Evolutionary conservation across 2,329 filamentous ascomycete genomes (phyloP).

Genomic region (Basipetospora sp.): DNA sequence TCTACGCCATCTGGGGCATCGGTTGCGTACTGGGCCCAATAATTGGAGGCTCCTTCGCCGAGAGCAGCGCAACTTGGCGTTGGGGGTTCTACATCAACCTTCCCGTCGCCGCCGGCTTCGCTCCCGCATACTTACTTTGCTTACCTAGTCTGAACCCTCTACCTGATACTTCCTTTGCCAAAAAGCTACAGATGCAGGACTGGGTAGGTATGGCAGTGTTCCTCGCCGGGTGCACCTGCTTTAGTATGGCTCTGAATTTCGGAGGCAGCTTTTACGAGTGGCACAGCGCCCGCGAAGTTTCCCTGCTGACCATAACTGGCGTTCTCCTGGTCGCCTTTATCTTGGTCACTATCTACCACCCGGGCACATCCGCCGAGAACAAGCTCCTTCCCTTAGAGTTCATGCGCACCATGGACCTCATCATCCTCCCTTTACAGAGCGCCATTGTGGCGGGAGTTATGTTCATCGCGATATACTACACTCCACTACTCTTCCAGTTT

Average conservation of each 20-base stretch:
- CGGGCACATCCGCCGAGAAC: constrained; percentile 22
- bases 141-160: constrained; percentile 14
- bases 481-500: constrained; percentile 12
- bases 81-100: constrained; percentile 16
- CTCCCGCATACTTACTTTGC: background rate
- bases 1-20: constrained; percentile 25
- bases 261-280: constrained; percentile 28
- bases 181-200: constrained; percentile 7
- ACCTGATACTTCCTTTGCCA: constrained; percentile 15
- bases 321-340: constrained; percentile 30
- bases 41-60: constrained; percentile 28
- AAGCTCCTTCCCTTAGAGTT: constrained; percentile 9
- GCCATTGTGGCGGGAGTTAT: too few species aligned
- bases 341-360: constrained; percentile 19
- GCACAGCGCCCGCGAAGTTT: constrained; percentile 29
- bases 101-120: background rate
- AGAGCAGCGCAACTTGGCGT: constrained; percentile 24
- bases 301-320: constrained; percentile 22
- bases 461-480: constrained; percentile 10
- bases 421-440: too few species aligned
- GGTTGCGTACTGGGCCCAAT: constrained; percentile 33
- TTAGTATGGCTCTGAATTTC: background rate
- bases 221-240: constrained; percentile 14
- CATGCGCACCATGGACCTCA: constrained; percentile 8
- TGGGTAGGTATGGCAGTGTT: constrained; percentile 17